These are phyloP conservation scores for Crucibulum laeve DNA, from an alignment of 768 basidiomycete species.

Conservation along the genomic window DNA sequence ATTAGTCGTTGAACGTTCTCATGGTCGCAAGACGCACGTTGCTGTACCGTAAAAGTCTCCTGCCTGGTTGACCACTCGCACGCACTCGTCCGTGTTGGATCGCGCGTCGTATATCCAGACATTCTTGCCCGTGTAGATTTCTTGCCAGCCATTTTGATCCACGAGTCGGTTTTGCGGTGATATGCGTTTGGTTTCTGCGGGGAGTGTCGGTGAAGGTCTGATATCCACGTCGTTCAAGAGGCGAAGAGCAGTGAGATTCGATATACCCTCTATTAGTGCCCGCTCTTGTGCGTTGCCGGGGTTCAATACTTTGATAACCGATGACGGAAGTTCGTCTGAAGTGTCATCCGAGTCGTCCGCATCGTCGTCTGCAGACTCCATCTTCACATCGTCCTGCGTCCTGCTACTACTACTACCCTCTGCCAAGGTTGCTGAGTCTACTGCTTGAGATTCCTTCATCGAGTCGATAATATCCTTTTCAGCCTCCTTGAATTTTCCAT, in stretches of 20 bases:
- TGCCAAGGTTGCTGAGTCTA: too few relatives aligned
- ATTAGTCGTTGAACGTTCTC: not conserved
- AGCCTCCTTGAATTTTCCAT: conserved; percentile 39
- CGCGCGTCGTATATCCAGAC: conserved; percentile 73
- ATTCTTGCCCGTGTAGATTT: conserved; percentile 62
- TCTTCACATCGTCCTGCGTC: conserved; percentile 13
- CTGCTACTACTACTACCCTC: too few relatives aligned
- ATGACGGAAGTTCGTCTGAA: conserved; percentile 20
- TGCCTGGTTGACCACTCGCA: conserved; percentile 56
- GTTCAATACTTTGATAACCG: conserved; percentile 49
- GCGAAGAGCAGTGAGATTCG: conserved; percentile 64
- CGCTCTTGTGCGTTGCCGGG: conserved; percentile 37
- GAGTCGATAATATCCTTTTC: conserved; percentile 51
- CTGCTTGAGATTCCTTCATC: conserved; percentile 9
- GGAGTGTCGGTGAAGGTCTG: conserved; percentile 44
- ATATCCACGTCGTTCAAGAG: conserved; percentile 71
- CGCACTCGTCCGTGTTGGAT: conserved; percentile 65
- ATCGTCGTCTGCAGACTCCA: conserved; percentile 20
- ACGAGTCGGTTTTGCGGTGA: conserved; percentile 53
- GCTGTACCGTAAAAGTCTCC: conserved; percentile 74
- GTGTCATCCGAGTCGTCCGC: conserved; percentile 32
- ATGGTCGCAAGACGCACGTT: conserved; percentile 30
- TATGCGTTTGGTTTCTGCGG: conserved; percentile 39
- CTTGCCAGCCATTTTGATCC: conserved; percentile 65
- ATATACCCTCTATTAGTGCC: conserved; percentile 39